Evolutionary conservation across 805 yeast species (phyloP).

Genomic region (Brettanomyces bruxellensis): DNA sequence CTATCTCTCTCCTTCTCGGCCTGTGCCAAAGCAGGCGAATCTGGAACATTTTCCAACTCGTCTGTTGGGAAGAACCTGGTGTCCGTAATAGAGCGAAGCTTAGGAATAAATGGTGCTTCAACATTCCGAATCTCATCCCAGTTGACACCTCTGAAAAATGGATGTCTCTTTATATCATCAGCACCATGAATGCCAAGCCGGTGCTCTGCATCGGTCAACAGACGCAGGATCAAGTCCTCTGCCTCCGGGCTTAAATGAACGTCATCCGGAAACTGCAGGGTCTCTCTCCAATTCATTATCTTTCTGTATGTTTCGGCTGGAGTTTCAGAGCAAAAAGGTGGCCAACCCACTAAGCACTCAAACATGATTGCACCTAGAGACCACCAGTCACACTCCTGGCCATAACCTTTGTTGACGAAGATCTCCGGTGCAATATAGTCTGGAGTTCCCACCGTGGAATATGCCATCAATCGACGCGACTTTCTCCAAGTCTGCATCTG

Average conservation of each 20-base stretch:
- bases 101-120: constrained; percentile 91
- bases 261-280: constrained; percentile 83
- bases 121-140: constrained; percentile 85
- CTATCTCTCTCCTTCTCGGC: constrained; percentile 61
- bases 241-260: constrained; percentile 83
- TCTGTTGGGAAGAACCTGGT: constrained; percentile 98
- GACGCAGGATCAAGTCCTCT: constrained; percentile 72
- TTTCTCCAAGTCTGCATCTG: constrained; percentile 96
- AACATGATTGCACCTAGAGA: constrained; percentile 93
- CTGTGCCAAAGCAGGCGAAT: constrained; percentile 63
- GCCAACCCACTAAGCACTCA: constrained; percentile 95
- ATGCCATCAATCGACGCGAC: constrained; percentile 86
- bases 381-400: constrained; percentile 99
- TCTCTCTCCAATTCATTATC: constrained; percentile 85
- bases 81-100: constrained; percentile 85
- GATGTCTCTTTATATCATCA: constrained; percentile 80
- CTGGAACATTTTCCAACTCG: constrained; percentile 91
- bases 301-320: constrained; percentile 91
- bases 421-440: constrained; percentile 96
- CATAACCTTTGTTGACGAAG: constrained; percentile 86
- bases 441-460: constrained; percentile 94
- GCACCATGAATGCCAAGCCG: constrained; percentile 87
- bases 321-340: constrained; percentile 91
- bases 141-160: constrained; percentile 92
- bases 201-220: constrained; percentile 69